phyloP scores from a whole-genome alignment of 2,329 filamentous ascomycete genomes.

The Lasiodiplodia sp. region DNA sequence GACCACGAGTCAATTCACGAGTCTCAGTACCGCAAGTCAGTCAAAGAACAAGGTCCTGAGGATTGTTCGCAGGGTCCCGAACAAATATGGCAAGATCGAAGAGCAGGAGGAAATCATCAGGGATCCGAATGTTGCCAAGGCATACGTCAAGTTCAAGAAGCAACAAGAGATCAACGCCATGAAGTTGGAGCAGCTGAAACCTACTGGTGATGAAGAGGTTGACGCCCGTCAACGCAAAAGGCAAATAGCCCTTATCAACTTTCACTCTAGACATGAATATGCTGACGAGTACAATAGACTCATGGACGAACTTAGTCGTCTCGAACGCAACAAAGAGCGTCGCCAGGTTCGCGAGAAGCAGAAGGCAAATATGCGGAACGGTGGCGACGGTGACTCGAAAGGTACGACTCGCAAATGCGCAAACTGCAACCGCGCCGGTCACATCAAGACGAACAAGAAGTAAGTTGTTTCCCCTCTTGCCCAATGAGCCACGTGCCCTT shows the following conservation, averaged over 20 bases:
- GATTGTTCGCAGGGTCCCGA: conserved; percentile 74
- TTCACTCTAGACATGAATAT: conserved; percentile 3
- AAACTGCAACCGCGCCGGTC: conserved; percentile 94
- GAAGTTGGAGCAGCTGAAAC: conserved; percentile 67
- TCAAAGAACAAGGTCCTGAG: conserved; percentile 69
- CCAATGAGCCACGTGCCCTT: neutral
- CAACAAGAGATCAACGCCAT: conserved; percentile 74
- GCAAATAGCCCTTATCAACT: conserved; percentile 47
- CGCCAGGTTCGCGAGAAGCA: conserved; percentile 89
- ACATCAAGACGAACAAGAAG: conserved; percentile 99
- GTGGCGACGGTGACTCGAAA: conserved; percentile 57
- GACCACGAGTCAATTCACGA: conserved; percentile 63
- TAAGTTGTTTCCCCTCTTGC: conserved; percentile 45
- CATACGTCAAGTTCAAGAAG: conserved; percentile 82
- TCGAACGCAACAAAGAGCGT: conserved; percentile 90
- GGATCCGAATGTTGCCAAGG: conserved; percentile 85
- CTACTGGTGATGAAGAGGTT: conserved; percentile 71
- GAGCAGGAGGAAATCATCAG: conserved; percentile 69
- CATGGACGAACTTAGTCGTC: conserved; percentile 77
- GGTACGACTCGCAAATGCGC: conserved; percentile 84
- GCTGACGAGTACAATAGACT: conserved; percentile 57
- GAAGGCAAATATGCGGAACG: conserved; percentile 65
- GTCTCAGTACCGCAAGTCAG: conserved; percentile 64
- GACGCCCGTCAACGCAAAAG: conserved; percentile 66
- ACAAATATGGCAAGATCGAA: conserved; percentile 69